Base-by-base conservation (phyloP, 441 rosid genomes). In the Codiaeum variegatum region DNA sequence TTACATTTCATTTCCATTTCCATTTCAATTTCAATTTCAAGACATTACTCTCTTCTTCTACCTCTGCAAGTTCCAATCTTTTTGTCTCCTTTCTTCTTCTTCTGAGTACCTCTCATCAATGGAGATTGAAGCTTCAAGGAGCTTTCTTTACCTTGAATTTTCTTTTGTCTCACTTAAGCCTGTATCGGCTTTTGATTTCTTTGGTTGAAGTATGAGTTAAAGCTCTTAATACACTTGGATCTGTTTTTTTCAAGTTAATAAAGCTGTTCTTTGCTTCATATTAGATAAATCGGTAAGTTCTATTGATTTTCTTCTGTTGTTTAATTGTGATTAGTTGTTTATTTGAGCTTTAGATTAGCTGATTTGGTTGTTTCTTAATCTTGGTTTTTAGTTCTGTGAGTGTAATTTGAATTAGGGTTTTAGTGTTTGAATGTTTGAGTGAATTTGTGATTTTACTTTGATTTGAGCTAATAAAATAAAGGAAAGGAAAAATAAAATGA, bases 1-100 rank as follows among this genome's bases (percentile, higher is more conserved):
- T 11, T 52, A 31, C 54, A 73, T 69, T 75, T 75, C 76, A 49
- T 68, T 72, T 26, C 79, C 65, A 74, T 74, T 71, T 76, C 77
- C 76, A 49, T 68, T 72, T 26, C 79, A 60, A 74, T 74, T 71
- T 76, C 77, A 74, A 28, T 70, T 66, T 66, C 36, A 6, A 16
- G 13, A 66, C 55, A 56, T 62, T 67, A 66, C 56, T 44, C 56
- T 21, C 16, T 51, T 40, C 68, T 47, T 8, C 51, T 72, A 1
- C 55, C 65, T 13, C 21, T 42, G 29, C 5, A 60, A 19, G 26
- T 62, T n/a, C 3, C n/a, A 36, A 21, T 69, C 23, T 13, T 28
- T 75, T 40, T 64, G 6, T 10, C 13, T n/a, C 51, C 6, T 6
- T 6, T n/a, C 4, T 47, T 47, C n/a, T 3, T 10, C 24, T 67